Conservation (phyloP, 1,284 basidiomycete genomes). For the Papiliotrema nemorosa region DNA sequence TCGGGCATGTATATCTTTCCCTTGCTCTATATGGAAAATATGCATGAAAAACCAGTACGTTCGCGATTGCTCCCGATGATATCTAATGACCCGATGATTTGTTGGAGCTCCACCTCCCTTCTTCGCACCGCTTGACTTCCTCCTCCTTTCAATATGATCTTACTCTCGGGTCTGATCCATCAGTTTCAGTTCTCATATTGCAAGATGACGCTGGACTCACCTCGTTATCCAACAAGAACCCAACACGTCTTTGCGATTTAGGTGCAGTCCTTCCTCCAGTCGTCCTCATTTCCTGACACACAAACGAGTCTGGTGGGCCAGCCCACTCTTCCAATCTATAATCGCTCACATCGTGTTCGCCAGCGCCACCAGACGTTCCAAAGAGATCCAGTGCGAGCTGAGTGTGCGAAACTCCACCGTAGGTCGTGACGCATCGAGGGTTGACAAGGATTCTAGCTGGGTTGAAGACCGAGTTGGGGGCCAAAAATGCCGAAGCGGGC, state of each 20-base stretch:
- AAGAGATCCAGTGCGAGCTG: slow-evolving; percentile 87
- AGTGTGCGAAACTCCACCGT: slow-evolving; percentile 90
- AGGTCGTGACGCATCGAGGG: slow-evolving; percentile 90
- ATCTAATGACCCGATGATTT: too few species aligned
- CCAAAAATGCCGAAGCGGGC: slow-evolving; percentile 54
- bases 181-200: too few species aligned
- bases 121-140: too few species aligned
- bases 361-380: slow-evolving; percentile 59
- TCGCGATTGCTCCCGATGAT: too few species aligned
- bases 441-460: slow-evolving; percentile 88
- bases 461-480: slow-evolving; percentile 82
- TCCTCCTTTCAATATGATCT: too few species aligned
- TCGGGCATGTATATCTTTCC: too few species aligned
- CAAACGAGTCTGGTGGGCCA: slow-evolving; percentile 88
- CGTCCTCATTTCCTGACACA: slow-evolving; percentile 92
- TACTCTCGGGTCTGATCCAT: too few species aligned
- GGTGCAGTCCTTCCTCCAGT: slow-evolving; percentile 85
- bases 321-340: slow-evolving; percentile 90
- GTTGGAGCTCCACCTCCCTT: too few species aligned
- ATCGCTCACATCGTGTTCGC: slow-evolving; percentile 55
- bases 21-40: too few species aligned
- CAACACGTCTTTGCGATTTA: slow-evolving; percentile 80
- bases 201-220: slow-evolving; percentile 21
- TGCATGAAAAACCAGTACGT: too few species aligned
- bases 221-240: slow-evolving; percentile 71